Evolutionary conservation across 202 grass and related monocot genomes (phyloP), one percentile per base, ranked within the genome.

Genomic region (Thinopyrum obtusiflorum): DNA sequence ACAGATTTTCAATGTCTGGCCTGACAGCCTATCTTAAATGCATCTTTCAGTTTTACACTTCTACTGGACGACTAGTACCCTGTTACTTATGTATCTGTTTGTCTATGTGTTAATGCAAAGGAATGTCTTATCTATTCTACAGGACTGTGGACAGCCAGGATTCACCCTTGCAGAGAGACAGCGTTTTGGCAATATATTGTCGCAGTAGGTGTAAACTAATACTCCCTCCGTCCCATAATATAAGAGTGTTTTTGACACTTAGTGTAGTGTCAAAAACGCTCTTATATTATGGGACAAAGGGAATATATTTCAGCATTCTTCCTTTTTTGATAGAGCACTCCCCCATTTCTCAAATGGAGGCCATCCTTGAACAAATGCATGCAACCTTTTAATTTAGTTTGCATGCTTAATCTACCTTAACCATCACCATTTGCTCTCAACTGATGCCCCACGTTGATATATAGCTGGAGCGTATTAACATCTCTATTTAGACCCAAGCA

Each of bases 101-200:
- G 12, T 37, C 10, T 79, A 42, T 84, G 25, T 11, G 79, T 83
- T 78, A 31, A 60, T 42, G 24, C 36, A 79, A 77, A 77, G 36
- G 59, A 61, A 31, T 88, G 61, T 80, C 71, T 87, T 85, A 61
- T 78, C 32, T 82, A 83, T 62, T 72, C 47, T 87, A 76, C 86
- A 98, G 96, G 96, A 98, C 78, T 91, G 86, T 87, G 96, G 96
- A 66, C 96, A 95, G 63, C 96, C 96, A 83, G 93, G 96, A 84
- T 98, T 98, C 90, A 98, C 93, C 61, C 73, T 85, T 9, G 82
- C 96, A 89, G 96, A 98, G 88, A 98, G 91, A 37, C 75, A 15
- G 13, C 91, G 96, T 15, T 98, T 98, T 81, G 78, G 62, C 40
- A 98, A 81, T 83, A 91, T 95, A 91, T 81, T 98, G 39, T 83